phyloP scores from a whole-genome alignment of 441 rosid species.

The Corymbia citriodora region DNA sequence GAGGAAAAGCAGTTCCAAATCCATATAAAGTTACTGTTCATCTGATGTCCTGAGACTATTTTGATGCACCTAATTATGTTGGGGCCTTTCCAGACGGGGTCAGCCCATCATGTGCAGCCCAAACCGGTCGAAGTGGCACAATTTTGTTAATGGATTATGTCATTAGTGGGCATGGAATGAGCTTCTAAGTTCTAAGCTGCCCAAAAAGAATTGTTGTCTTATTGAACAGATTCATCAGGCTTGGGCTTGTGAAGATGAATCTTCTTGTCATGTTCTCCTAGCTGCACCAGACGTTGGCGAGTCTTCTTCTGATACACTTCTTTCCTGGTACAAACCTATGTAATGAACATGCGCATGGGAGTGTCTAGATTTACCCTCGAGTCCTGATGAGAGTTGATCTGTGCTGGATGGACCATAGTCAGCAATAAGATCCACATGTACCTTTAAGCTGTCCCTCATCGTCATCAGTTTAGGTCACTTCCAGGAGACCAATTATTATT shows the following conservation, averaged over 20 bases:
- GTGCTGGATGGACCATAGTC: not conserved
- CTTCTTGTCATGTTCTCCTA: not conserved
- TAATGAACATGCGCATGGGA: not conserved
- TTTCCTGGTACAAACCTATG: not conserved
- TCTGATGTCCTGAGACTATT: not conserved
- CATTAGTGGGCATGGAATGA: not conserved
- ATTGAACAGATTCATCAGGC: not conserved
- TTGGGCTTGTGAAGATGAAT: not conserved
- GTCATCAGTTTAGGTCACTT: not conserved
- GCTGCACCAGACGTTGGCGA: not conserved
- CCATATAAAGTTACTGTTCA: not conserved
- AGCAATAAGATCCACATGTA: not conserved
- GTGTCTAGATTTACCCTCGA: not conserved
- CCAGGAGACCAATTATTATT: not conserved
- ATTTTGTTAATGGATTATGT: not conserved
- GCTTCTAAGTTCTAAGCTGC: not conserved
- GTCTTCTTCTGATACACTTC: not conserved
- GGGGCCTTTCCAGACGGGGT: not conserved
- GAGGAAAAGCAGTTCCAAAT: not conserved
- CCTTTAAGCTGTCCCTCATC: not conserved
- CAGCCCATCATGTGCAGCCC: not conserved
- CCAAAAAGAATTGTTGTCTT: not conserved
- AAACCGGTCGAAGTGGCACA: not conserved
- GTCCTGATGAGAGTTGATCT: not conserved
- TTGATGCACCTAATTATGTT: not conserved